A percentile compares a stretch with the other conserved stretches of the same genome.
These are phyloP conservation scores for Nyctanthes arbortristis DNA, from an alignment of 257 asterid genomes.

Conservation along the genomic window DNA sequence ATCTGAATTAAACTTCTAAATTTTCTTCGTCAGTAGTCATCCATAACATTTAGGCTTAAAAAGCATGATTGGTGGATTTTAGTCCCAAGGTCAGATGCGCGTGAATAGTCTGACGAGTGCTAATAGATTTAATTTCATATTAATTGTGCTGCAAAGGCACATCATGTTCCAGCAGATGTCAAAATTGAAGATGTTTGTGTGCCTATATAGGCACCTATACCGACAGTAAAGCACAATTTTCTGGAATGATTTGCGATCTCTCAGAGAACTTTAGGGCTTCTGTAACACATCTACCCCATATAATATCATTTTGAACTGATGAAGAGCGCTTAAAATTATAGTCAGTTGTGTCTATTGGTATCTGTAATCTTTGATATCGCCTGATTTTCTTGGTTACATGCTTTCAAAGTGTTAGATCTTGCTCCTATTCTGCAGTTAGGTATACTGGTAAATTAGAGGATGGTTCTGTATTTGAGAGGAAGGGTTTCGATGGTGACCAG, in stretches of 20 bases:
- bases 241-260: not conserved
- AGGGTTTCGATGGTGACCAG: constrained; percentile 51
- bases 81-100: not conserved
- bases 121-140: not conserved
- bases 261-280: not conserved
- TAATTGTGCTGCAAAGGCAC: not conserved
- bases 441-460: constrained; percentile 66
- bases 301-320: not conserved
- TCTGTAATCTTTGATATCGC: not conserved
- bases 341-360: not conserved
- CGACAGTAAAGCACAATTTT: not conserved
- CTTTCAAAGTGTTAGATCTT: constrained; percentile 13
- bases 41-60: not conserved
- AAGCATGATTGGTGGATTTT: not conserved
- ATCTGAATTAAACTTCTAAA: not conserved
- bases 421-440: constrained; percentile 44
- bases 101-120: not conserved
- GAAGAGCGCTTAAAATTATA: constrained; percentile 7
- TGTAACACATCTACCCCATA: not conserved
- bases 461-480: constrained; percentile 60
- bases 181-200: not conserved
- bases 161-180: not conserved
- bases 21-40: not conserved
- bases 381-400: constrained; percentile 13
- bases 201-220: too few relatives aligned